These are phyloP conservation scores for Spiraea crenata DNA, from an alignment of 331 rosid genomes.

Conservation along the genomic window DNA sequence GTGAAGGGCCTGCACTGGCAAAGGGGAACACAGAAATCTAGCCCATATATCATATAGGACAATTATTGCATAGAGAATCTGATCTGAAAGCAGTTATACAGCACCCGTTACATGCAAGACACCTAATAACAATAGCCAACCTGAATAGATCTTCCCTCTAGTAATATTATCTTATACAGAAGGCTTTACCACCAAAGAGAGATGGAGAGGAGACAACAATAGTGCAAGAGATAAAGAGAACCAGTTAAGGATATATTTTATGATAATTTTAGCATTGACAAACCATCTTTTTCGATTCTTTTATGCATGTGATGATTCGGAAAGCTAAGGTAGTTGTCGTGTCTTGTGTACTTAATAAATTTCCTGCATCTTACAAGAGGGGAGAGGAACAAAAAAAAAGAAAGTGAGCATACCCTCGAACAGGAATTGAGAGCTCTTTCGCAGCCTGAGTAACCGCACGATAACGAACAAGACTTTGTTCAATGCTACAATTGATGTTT, in stretches of 20 bases:
- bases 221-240: background rate
- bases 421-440: conserved; percentile 71
- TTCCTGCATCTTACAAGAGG: background rate
- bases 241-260: too few species aligned
- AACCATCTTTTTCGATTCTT: conserved; percentile 1
- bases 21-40: background rate
- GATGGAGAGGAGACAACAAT: background rate
- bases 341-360: background rate
- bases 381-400: conserved; percentile 13
- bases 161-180: background rate
- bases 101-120: too few species aligned
- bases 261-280: background rate
- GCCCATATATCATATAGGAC: background rate
- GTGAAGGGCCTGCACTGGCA: too few species aligned
- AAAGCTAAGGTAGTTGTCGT: background rate
- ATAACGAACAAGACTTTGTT: conserved; percentile 77
- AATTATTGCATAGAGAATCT: background rate
- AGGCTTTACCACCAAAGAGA: background rate
- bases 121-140: too few species aligned
- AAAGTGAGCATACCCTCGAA: conserved; percentile 64
- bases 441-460: conserved; percentile 76
- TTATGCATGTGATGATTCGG: background rate
- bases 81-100: too few species aligned
- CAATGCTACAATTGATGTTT: conserved; percentile 87
- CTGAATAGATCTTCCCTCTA: background rate